Base-by-base conservation (phyloP, 176 grass and related monocot genomes). In the Carex pumila region DNA sequence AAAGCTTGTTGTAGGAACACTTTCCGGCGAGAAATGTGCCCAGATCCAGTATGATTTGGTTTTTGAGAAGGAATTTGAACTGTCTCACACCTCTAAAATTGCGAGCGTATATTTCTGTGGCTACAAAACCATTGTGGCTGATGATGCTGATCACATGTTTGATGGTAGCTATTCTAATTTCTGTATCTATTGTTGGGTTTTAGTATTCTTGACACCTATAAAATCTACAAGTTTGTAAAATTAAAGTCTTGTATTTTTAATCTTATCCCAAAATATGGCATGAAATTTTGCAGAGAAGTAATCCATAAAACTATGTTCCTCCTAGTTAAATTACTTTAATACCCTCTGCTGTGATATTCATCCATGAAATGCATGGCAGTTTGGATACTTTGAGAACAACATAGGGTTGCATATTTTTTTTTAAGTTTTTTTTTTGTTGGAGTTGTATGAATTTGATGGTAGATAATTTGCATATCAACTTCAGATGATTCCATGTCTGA, bases 31-130 rank as follows among this genome's bases (percentile, higher is more conserved):
- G 13, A 94, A 91, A 71, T 74, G 55, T 68, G 65, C 90, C 6
- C 95, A 97, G 71, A 90, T 97, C n/a, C 81, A 83, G 22, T 93
- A 91, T 31, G 95, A 97, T 82, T 67, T 97, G 53, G 92, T 97
- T 14, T 92, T 97, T 31, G 92, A 97, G n/a, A 91, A 93, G 76
- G 92, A 90, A 5, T 97, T 97, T 83, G 92, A 97, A 87, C 78
- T 97, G 15, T 97, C 92, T 0, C 90, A 97, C 89, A 89, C 77
- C 43, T 94, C 95, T 22, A 97, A 97, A 81, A 84, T 87, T 12
- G 18, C 87, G 6, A 97, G 86, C 17, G 89, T 97, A 12, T 85
- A 87, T 79, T 97, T 97, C 67, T 62, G 85, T 83, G 95, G 95
- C 14, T 97, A 97, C 77, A 97, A 91, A 74, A 90, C 90, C 78